A percentile compares a stretch with the other conserved stretches of the same genome.
Evolutionary conservation across 495 filamentous ascomycete genomes (phyloP).

Genomic region (Beverwykella pulmonaria): DNA sequence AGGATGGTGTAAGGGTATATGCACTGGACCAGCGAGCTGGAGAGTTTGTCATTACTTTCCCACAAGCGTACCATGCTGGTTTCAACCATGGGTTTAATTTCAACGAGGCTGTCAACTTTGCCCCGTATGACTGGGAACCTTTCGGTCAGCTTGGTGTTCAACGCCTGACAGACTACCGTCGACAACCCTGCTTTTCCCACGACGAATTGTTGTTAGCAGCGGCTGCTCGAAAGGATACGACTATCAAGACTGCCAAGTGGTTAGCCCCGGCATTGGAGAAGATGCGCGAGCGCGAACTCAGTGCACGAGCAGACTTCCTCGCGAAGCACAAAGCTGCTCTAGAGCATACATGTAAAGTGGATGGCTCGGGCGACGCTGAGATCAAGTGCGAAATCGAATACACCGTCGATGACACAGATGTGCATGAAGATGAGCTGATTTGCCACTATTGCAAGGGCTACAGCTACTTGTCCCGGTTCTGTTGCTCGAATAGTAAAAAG

Average conservation of each 20-base stretch:
- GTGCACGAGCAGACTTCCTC: constrained; percentile 67
- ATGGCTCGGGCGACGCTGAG: constrained; percentile 41
- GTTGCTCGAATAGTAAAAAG: constrained; percentile 75
- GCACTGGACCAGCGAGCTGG: constrained; percentile 91
- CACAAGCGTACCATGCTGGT: constrained; percentile 50
- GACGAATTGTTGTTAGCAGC: constrained; percentile 95
- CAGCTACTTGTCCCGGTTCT: constrained; percentile 86
- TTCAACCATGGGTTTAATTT: constrained; percentile 84
- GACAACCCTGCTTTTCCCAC: constrained; percentile 95
- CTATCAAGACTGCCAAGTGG: constrained; percentile 94
- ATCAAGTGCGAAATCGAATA: constrained; percentile 37
- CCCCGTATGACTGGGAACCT: constrained; percentile 94
- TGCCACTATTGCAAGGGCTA: constrained; percentile 92
- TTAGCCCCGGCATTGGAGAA: constrained; percentile 82
- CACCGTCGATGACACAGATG: constrained; percentile 31
- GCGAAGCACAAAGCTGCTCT: constrained; percentile 62
- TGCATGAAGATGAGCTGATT: constrained; percentile 80
- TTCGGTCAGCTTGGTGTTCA: constrained; percentile 86
- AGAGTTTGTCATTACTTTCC: constrained; percentile 85
- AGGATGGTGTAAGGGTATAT: constrained; percentile 91
- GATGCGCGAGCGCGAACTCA: constrained; percentile 71
- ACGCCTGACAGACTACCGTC: constrained; percentile 81
- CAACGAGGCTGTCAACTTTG: constrained; percentile 99
- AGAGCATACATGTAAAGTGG: constrained; percentile 53
- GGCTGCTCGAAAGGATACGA: constrained; percentile 67